A percentile compares a stretch with the other conserved stretches of the same genome.
phyloP scores from a whole-genome alignment of 2,329 filamentous ascomycete species.

The Venturia asperata region DNA sequence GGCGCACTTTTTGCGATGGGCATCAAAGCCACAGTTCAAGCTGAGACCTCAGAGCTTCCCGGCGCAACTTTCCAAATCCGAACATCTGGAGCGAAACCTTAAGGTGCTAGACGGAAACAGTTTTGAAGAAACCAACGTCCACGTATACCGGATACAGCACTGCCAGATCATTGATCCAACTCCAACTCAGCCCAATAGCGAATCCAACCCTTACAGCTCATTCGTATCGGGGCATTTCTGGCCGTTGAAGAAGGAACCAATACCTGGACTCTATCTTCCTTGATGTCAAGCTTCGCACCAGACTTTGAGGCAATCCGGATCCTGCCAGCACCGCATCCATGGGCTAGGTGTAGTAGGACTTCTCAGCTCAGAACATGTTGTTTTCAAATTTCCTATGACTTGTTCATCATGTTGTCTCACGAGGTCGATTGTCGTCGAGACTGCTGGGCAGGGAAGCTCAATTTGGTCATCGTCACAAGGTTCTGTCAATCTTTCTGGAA shows the following conservation, averaged over 20 bases:
- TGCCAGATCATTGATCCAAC: not conserved
- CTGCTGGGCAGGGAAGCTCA: not conserved
- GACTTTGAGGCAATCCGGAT: not conserved
- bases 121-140: not conserved
- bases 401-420: not conserved
- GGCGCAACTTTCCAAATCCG: conserved; percentile 94
- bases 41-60: conserved; percentile 80
- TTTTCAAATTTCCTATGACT: not conserved
- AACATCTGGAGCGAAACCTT: conserved; percentile 58
- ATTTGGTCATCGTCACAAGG: not conserved
- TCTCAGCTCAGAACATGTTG: not conserved
- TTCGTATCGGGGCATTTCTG: not conserved
- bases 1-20: conserved; percentile 90
- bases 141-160: not conserved
- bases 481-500: not conserved
- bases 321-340: not conserved
- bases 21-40: conserved; percentile 83
- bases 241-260: not conserved
- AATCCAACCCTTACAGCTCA: not conserved
- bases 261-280: not conserved
- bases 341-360: not conserved
- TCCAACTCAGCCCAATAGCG: not conserved
- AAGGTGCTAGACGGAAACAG: not conserved
- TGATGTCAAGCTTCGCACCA: not conserved
- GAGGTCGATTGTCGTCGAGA: not conserved